Percentiles rank a stretch among this genome's conserved stretches.
phyloP scores from a whole-genome alignment of 208 protist species.

The Leishmania arabica region DNA sequence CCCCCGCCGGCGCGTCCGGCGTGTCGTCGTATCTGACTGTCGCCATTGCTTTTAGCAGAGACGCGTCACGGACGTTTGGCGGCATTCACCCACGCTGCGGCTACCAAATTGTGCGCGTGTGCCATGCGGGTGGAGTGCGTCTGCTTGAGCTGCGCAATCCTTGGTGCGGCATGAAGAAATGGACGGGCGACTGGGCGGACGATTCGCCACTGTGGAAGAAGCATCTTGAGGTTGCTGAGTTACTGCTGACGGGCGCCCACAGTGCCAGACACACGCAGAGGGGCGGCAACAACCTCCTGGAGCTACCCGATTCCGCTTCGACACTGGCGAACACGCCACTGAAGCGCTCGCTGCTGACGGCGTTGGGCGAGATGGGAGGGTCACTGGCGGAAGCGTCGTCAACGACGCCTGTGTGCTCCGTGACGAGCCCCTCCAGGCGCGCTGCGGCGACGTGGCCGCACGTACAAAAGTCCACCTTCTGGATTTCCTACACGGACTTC shows the following conservation, averaged over 20 bases:
- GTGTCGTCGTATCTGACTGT: conserved; percentile 8
- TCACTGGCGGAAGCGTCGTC: neutral
- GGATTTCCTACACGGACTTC: conserved; percentile 88
- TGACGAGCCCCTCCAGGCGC: neutral
- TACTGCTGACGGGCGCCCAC: conserved; percentile 31
- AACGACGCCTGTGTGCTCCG: neutral
- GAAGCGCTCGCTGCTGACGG: conserved; percentile 23
- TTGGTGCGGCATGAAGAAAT: conserved; percentile 35
- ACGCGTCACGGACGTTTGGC: conserved; percentile 24
- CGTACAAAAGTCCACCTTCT: conserved; percentile 46
- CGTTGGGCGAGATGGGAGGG: conserved; percentile 7
- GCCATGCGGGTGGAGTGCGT: conserved; percentile 57
- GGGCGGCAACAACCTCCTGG: neutral
- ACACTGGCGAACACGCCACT: conserved; percentile 3
- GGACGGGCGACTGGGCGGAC: conserved; percentile 82
- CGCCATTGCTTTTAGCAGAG: conserved; percentile 49
- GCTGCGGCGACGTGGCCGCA: neutral
- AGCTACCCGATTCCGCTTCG: neutral
- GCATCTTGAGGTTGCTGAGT: conserved; percentile 52
- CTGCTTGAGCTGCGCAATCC: conserved; percentile 65
- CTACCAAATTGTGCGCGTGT: conserved; percentile 67
- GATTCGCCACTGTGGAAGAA: conserved; percentile 66
- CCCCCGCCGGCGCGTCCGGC: neutral
- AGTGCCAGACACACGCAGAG: neutral
- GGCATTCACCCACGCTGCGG: conserved; percentile 59